Conservation (phyloP, 1,284 basidiomycete genomes). For the Omphalotus olearius region DNA sequence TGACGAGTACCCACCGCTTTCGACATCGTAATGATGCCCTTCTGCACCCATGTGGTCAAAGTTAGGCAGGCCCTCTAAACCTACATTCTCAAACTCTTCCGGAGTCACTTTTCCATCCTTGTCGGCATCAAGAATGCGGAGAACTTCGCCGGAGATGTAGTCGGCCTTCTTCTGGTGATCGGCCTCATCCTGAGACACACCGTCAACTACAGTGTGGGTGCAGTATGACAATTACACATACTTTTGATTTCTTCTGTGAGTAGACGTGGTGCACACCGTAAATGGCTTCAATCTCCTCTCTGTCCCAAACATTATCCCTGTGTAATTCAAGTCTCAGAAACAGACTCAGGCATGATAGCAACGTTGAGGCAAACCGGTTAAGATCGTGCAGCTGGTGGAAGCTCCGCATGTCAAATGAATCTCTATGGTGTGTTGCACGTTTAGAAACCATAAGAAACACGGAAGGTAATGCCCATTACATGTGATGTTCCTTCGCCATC, state of each 20-base stretch:
- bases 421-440: slow-evolving; percentile 37
- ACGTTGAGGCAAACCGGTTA: slow-evolving; percentile 53
- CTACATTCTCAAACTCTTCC: slow-evolving; percentile 79
- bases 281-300: slow-evolving; percentile 83
- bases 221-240: slow-evolving; percentile 18
- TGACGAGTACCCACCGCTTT: slow-evolving; percentile 59
- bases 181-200: slow-evolving; percentile 53
- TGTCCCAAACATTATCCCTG: slow-evolving; percentile 73
- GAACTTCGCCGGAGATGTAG: slow-evolving; percentile 73
- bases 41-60: slow-evolving; percentile 88
- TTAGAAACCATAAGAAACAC: neutral
- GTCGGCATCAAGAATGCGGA: slow-evolving; percentile 75
- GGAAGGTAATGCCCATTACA: slow-evolving; percentile 40
- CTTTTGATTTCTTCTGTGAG: slow-evolving; percentile 82
- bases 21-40: slow-evolving; percentile 90
- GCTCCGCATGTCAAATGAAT: slow-evolving; percentile 72
- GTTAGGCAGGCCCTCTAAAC: slow-evolving; percentile 77
- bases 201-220: neutral
- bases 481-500: slow-evolving; percentile 86
- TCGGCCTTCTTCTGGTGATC: slow-evolving; percentile 86
- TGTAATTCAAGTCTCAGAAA: neutral
- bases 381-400: slow-evolving; percentile 93
- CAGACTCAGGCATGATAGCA: slow-evolving; percentile 2
- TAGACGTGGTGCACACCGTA: slow-evolving; percentile 97
- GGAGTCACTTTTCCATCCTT: slow-evolving; percentile 75